A percentile compares a stretch with the other conserved stretches of the same genome.
Conservation (phyloP, 116 monocot genomes). For the Iris pallida region DNA sequence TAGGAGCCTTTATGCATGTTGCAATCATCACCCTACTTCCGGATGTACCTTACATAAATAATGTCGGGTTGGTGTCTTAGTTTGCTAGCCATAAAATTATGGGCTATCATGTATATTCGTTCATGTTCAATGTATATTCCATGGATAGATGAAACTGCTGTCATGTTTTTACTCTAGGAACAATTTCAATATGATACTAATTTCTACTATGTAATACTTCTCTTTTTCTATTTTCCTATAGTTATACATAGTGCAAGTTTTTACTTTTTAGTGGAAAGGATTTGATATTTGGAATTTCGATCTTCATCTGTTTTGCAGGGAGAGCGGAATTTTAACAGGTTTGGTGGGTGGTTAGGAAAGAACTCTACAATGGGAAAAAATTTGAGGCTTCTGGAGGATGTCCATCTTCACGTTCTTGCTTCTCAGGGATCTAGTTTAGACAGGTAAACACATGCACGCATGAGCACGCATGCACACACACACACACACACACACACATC, state of each 20-base stretch:
- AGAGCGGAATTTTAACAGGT: conserved; percentile 91
- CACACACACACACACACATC: too few relatives aligned
- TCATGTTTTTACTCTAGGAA: too few relatives aligned
- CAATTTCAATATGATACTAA: too few relatives aligned
- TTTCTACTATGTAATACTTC: too few relatives aligned
- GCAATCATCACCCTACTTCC: too few relatives aligned
- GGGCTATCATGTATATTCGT: not conserved
- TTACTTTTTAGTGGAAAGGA: not conserved
- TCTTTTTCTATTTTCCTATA: not conserved
- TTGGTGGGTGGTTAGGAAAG: conserved; percentile 99
- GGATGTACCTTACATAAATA: too few relatives aligned
- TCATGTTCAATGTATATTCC: not conserved
- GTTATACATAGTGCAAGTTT: not conserved
- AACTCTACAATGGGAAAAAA: conserved; percentile 95
- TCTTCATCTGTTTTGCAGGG: conserved; percentile 45
- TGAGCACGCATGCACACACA: not conserved
- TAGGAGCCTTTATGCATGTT: too few relatives aligned
- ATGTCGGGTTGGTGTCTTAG: too few relatives aligned
- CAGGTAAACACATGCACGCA: conserved; percentile 38
- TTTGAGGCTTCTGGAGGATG: conserved; percentile 88
- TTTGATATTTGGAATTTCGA: not conserved
- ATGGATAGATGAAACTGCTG: too few relatives aligned
- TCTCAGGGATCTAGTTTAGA: conserved; percentile 70
- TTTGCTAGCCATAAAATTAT: too few relatives aligned
- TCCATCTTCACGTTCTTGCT: conserved; percentile 80